These are phyloP conservation scores for Aureobasidium sp. DNA, from an alignment of 2,329 filamentous ascomycete genomes.

Conservation along the genomic window DNA sequence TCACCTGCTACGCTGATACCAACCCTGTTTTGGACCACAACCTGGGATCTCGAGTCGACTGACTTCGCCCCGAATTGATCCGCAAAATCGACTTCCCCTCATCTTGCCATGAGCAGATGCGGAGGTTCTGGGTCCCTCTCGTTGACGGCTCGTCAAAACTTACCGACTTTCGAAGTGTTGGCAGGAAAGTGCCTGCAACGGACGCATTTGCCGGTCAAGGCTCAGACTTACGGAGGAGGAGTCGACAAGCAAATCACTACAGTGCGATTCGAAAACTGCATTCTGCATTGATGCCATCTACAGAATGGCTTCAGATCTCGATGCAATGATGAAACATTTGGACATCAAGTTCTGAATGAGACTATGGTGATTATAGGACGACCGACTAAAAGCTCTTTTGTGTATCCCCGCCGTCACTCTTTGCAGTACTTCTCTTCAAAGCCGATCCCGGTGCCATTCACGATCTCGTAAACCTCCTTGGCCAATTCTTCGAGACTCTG, in stretches of 20 bases:
- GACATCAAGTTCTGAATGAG: too few species aligned
- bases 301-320: too few species aligned
- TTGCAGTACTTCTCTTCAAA: constrained; percentile 6
- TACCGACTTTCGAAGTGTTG: not conserved
- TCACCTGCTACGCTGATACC: constrained; percentile 10
- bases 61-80: not conserved
- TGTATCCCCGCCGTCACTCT: not conserved
- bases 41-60: not conserved
- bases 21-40: not conserved
- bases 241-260: too few species aligned
- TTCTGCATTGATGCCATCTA: too few species aligned
- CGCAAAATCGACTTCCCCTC: constrained; percentile 5
- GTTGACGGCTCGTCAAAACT: not conserved
- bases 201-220: not conserved
- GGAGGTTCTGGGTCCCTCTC: not conserved
- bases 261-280: too few species aligned
- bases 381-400: not conserved
- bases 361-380: too few species aligned
- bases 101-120: not conserved
- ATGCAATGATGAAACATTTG: too few species aligned
- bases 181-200: not conserved
- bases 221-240: too few species aligned
- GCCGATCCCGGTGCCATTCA: not conserved
- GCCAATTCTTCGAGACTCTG: not conserved
- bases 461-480: not conserved